phyloP scores from a whole-genome alignment of 2,329 filamentous ascomycete genomes.

The Aspergillus sp. region DNA sequence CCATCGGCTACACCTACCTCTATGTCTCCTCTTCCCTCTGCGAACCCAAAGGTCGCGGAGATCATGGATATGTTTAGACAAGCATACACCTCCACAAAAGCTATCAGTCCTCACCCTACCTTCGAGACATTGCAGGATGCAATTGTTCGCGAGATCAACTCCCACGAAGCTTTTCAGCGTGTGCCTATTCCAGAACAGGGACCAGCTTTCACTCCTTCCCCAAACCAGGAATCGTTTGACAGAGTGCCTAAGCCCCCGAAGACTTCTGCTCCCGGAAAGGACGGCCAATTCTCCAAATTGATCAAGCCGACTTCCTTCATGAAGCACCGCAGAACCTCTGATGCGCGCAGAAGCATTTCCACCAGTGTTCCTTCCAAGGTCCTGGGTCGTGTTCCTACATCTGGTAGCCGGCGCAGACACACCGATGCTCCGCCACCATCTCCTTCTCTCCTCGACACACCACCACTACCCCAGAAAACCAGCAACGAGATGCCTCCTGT shows the following conservation, averaged over 20 bases:
- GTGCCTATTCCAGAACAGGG: conserved; percentile 26
- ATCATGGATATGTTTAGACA: conserved; percentile 38
- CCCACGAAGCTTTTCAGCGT: conserved; percentile 35
- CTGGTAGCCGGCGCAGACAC: conserved; percentile 28
- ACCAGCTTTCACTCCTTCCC: conserved; percentile 27
- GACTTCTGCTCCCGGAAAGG: conserved; percentile 17
- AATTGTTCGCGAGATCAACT: conserved; percentile 40
- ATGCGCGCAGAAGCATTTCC: conserved; percentile 25
- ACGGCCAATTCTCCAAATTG: conserved; percentile 24
- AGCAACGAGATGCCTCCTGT: conserved; percentile 4
- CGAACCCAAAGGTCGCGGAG: conserved; percentile 31
- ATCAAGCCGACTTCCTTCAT: conserved; percentile 27
- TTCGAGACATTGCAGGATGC: conserved; percentile 38
- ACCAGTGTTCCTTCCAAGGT: conserved; percentile 17
- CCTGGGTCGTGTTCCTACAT: conserved; percentile 13
- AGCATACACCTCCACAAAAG: conserved; percentile 27
- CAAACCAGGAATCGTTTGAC: conserved; percentile 19
- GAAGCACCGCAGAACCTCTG: conserved; percentile 20
- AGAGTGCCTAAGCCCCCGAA: conserved; percentile 6
- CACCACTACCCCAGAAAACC: conserved; percentile 5
- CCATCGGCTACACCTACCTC: conserved; percentile 20
- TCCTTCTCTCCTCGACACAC: conserved; percentile 20
- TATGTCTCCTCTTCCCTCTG: conserved; percentile 15
- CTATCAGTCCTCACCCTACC: conserved; percentile 26
- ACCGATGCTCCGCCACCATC: conserved; percentile 35